phyloP scores from a whole-genome alignment of 371 early-diverging fungal species.

The Saksenaea oblongispora region DNA sequence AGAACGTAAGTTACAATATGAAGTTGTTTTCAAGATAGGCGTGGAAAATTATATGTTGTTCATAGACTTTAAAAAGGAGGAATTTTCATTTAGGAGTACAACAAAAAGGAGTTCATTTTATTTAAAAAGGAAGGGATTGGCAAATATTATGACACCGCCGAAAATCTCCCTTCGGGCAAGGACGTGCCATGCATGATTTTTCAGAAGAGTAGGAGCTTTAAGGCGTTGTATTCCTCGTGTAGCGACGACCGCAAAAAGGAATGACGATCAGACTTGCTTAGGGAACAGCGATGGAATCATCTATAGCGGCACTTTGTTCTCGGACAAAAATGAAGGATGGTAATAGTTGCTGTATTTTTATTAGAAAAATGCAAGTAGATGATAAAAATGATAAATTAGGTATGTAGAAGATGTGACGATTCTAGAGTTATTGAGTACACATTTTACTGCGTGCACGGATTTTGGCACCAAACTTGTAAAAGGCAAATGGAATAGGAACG shows the following conservation, averaged over 20 bases:
- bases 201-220: not conserved
- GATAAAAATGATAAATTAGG: not conserved
- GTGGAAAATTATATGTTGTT: too few species aligned
- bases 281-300: not conserved
- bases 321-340: not conserved
- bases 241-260: too few species aligned
- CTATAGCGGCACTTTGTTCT: not conserved
- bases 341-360: not conserved
- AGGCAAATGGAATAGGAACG: conserved; percentile 45
- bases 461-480: conserved; percentile 40
- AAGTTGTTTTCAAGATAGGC: not conserved
- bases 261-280: too few species aligned
- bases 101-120: too few species aligned
- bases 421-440: conserved; percentile 1
- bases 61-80: too few species aligned
- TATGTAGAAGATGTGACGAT: not conserved
- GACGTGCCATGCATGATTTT: not conserved
- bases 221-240: not conserved
- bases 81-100: too few species aligned
- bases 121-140: too few species aligned
- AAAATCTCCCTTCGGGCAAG: not conserved
- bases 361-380: not conserved
- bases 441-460: conserved; percentile 37
- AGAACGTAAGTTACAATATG: not conserved
- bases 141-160: too few species aligned